phyloP scores from a whole-genome alignment of 495 filamentous ascomycete genomes.

The Usnea hakonensis region DNA sequence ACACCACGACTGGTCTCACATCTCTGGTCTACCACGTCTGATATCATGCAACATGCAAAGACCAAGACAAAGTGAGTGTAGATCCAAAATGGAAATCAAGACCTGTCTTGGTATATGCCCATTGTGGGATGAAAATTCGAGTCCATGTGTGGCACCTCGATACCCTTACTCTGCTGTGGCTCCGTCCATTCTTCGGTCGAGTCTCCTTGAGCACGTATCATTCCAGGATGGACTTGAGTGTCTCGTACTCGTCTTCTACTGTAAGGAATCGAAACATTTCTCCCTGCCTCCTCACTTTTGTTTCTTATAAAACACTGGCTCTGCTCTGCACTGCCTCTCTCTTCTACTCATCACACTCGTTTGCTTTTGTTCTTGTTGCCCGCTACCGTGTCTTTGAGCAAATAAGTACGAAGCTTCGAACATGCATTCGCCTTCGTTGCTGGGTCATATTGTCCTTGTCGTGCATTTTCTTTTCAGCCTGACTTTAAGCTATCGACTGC shows the following conservation, averaged over 20 bases:
- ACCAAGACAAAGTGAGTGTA: background rate
- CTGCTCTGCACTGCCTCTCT: background rate
- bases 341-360: constrained; percentile 3
- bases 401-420: background rate
- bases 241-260: background rate
- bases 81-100: background rate
- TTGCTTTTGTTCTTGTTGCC: background rate
- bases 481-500: background rate
- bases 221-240: constrained; percentile 3
- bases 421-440: background rate
- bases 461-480: background rate
- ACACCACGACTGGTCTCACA: background rate
- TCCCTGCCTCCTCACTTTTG: background rate
- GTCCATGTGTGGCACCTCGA: background rate
- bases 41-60: background rate
- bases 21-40: background rate
- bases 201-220: background rate
- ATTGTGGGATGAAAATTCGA: background rate
- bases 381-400: background rate
- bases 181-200: background rate
- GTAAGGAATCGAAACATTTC: background rate
- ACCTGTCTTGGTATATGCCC: background rate
- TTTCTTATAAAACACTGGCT: background rate
- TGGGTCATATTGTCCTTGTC: background rate
- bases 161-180: constrained; percentile 5